Conservation (phyloP, 176 grass and related monocot species). For the Phoenix dactylifera region DNA sequence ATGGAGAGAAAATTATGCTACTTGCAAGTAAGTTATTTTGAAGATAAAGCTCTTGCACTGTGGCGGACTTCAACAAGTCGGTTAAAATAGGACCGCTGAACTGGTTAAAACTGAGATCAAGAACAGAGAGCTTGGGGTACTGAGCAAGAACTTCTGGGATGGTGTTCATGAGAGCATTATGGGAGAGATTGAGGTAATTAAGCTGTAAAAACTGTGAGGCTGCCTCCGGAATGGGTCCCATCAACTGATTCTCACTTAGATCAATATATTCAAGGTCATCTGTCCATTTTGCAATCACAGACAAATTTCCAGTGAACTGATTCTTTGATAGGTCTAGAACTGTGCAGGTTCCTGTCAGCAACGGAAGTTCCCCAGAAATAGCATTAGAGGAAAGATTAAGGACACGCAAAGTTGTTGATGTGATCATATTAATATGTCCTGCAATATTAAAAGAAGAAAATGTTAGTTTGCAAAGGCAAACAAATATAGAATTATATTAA, state of each 20-base stretch:
- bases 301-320: constrained; percentile 70
- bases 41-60: constrained; percentile 71
- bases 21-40: constrained; percentile 64
- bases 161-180: constrained; percentile 46
- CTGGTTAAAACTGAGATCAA: constrained; percentile 82
- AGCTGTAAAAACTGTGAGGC: constrained; percentile 84
- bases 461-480: neutral
- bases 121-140: constrained; percentile 81
- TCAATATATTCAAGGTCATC: constrained; percentile 84
- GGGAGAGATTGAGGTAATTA: constrained; percentile 84
- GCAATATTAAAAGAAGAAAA: constrained; percentile 19
- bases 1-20: constrained; percentile 42
- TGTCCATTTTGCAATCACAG: constrained; percentile 83
- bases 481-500: neutral
- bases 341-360: constrained; percentile 79
- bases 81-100: constrained; percentile 49
- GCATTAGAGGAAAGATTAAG: constrained; percentile 91
- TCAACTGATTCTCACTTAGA: constrained; percentile 76
- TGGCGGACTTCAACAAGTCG: constrained; percentile 53
- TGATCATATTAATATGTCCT: constrained; percentile 99
- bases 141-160: constrained; percentile 63
- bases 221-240: constrained; percentile 55
- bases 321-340: constrained; percentile 95
- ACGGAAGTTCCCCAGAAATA: constrained; percentile 76
- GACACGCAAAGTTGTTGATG: constrained; percentile 69